Percentiles rank a stretch among this genome's conserved stretches.
phyloP scores from a whole-genome alignment of 2,329 filamentous ascomycete species.

The Dactylonectria macrodidyma region DNA sequence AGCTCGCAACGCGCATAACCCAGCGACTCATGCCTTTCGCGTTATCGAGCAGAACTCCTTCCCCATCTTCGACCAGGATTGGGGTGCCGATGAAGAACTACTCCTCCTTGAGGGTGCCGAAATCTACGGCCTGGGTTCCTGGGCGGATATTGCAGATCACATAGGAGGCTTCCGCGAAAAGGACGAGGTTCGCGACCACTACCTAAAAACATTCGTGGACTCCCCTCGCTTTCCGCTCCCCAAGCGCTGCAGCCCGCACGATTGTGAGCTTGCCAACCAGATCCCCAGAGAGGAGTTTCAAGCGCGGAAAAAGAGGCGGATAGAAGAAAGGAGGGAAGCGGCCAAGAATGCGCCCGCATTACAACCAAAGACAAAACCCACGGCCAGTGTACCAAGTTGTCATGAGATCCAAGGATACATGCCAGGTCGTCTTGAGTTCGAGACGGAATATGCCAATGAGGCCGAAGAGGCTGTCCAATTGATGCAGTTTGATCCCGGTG shows the following conservation, averaged over 20 bases:
- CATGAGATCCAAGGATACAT: constrained; percentile 99
- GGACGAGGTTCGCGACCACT: constrained; percentile 96
- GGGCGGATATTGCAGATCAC: constrained; percentile 98
- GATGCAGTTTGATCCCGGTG: constrained; percentile 98
- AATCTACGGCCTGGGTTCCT: constrained; percentile 95
- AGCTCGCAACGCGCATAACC: constrained; percentile 86
- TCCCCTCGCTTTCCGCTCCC: constrained; percentile 89
- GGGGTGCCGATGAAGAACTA: constrained; percentile 98
- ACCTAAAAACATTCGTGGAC: constrained; percentile 88
- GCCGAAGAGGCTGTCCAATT: constrained; percentile 98
- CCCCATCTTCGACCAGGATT: constrained; percentile 93
- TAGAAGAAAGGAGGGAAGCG: constrained; percentile 91
- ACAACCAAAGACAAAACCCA: constrained; percentile 95
- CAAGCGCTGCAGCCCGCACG: constrained; percentile 85
- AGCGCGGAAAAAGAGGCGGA: constrained; percentile 89
- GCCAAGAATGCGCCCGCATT: constrained; percentile 87
- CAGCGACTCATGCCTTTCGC: constrained; percentile 87
- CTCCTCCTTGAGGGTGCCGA: constrained; percentile 93
- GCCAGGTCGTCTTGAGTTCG: constrained; percentile 96
- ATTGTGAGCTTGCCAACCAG: constrained; percentile 82
- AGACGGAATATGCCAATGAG: constrained; percentile 97
- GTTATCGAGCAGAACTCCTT: constrained; percentile 99
- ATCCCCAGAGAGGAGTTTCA: constrained; percentile 95
- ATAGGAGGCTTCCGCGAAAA: constrained; percentile 96
- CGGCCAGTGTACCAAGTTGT: constrained; percentile 93